Conservation (phyloP, 2,329 filamentous ascomycete species). For the Alternaria gansuensis region DNA sequence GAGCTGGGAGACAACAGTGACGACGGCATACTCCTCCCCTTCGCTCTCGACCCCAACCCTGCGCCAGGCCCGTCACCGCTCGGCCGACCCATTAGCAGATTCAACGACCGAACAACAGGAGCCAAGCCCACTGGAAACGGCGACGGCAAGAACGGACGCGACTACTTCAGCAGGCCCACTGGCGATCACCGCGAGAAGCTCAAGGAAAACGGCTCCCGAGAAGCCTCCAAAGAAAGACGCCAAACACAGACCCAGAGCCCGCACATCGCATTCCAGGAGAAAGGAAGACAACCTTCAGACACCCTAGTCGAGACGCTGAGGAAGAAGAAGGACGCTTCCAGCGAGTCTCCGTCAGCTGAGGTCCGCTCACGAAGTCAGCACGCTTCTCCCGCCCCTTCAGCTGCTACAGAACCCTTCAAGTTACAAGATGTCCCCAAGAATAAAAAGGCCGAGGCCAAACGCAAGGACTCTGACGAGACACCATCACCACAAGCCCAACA, state of each 20-base stretch:
- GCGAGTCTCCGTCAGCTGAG: constrained; percentile 45
- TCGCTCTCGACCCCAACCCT: constrained; percentile 62
- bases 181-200: constrained; percentile 54
- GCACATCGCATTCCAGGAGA: constrained; percentile 93
- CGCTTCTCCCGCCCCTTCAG: constrained; percentile 46
- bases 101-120: constrained; percentile 37
- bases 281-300: constrained; percentile 71
- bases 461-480: constrained; percentile 57
- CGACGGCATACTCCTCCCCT: constrained; percentile 59
- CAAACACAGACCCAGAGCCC: constrained; percentile 65
- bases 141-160: constrained; percentile 47
- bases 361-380: constrained; percentile 61
- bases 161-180: constrained; percentile 56
- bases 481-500: constrained; percentile 33
- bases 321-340: constrained; percentile 53
- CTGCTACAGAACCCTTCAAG: constrained; percentile 66
- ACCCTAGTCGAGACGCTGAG: constrained; percentile 66
- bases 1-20: constrained; percentile 70
- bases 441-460: constrained; percentile 60
- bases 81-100: constrained; percentile 44
- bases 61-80: constrained; percentile 54
- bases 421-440: constrained; percentile 81
- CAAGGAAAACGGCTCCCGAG: constrained; percentile 56
- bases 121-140: constrained; percentile 28
- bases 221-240: constrained; percentile 56